These are phyloP conservation scores for Suhomyces vadensis DNA, from an alignment of 805 yeast species.

Conservation along the genomic window DNA sequence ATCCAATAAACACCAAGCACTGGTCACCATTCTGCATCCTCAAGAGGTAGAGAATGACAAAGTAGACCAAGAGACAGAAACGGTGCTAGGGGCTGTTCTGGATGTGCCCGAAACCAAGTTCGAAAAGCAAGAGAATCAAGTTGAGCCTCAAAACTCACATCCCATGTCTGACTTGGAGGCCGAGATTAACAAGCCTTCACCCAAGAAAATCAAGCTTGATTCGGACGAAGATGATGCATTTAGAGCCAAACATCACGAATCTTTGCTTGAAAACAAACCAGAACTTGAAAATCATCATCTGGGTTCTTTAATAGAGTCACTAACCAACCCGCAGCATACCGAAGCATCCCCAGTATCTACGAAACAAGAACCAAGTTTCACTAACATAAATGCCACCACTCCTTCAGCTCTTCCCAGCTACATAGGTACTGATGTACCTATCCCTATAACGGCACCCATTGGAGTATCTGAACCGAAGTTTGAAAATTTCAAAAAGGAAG, in stretches of 20 bases:
- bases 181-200: conserved; percentile 2
- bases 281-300: background rate
- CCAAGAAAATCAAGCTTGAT: conserved; percentile 4
- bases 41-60: background rate
- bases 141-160: background rate
- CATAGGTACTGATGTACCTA: background rate
- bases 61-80: background rate
- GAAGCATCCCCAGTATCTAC: no score
- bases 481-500: background rate
- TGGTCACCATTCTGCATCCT: background rate
- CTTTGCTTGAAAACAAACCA: background rate
- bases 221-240: background rate
- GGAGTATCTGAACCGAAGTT: background rate
- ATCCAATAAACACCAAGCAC: background rate
- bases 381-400: no score
- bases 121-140: background rate
- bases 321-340: no score
- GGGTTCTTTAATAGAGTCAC: no score
- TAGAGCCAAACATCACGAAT: background rate
- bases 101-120: background rate
- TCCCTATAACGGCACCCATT: background rate
- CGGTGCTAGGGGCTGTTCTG: background rate
- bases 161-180: conserved; percentile 2
- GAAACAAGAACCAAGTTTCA: no score
- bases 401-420: background rate